A percentile compares a stretch with the other conserved stretches of the same genome.
These are phyloP conservation scores for Rhynchosporium agropyri DNA, from an alignment of 2,329 filamentous ascomycete species.

Conservation along the genomic window DNA sequence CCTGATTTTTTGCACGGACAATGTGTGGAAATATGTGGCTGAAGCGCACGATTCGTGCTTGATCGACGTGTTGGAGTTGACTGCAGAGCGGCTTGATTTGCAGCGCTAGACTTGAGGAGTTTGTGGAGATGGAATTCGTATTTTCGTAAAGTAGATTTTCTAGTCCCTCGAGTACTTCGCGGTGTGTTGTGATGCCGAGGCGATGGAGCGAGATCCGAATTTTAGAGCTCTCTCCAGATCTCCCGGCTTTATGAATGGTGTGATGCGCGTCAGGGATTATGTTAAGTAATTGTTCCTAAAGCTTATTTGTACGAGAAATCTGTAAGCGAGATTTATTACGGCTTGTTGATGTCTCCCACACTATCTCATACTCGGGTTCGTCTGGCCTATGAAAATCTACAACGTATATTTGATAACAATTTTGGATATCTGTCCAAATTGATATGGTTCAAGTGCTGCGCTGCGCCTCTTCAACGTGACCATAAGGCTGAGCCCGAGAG, in stretches of 20 bases:
- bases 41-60: not conserved
- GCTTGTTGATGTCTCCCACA: too few relatives aligned
- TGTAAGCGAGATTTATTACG: not conserved
- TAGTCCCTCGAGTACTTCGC: too few relatives aligned
- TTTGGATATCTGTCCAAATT: not conserved
- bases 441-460: too few relatives aligned
- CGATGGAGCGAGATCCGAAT: not conserved
- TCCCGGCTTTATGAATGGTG: not conserved
- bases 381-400: not conserved
- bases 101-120: not conserved
- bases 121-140: not conserved
- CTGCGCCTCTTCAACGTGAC: not conserved
- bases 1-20: conserved; percentile 1
- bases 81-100: too few relatives aligned
- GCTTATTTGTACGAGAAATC: conserved; percentile 3
- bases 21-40: conserved; percentile 2
- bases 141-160: not conserved
- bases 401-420: not conserved
- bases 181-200: not conserved
- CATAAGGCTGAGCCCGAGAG: conserved; percentile 2
- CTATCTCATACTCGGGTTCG: not conserved
- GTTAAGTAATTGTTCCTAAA: conserved; percentile 1
- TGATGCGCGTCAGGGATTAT: conserved; percentile 7
- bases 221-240: not conserved
- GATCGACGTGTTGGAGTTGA: not conserved